Base-by-base conservation (phyloP, 805 yeast species). In the Wickerhamiella hasegawae region DNA sequence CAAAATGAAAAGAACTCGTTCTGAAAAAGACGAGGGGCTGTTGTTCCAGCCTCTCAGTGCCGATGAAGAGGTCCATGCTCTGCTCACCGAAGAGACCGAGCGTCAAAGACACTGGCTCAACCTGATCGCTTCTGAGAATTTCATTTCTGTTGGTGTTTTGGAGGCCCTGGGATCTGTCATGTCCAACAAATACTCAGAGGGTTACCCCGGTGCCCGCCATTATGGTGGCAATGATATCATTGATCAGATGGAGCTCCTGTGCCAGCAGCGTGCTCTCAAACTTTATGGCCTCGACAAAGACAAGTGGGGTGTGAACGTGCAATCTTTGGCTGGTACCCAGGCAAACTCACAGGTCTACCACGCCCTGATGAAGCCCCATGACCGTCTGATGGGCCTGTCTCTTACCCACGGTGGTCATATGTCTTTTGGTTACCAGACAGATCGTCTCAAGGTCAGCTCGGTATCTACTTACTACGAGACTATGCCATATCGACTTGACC, bases 361-460 rank as follows among this genome's bases (percentile, higher is more conserved):
- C 52, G 96, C 97, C 28, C 66, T 90, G 45, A 72, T 90, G 76
- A 80, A 80, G 55, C 94, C 92, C 40, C 94, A 84, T 54, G 98
- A 87, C 50, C 77, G 98, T 63, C 64, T 90, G 48, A 90, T 90
- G 98, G 98, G 98, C 49, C 71, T 90, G 46, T 94, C 85, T 54
- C 67, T 90, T 52, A 97, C 97, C 45, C 97, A 90, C 52, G 98
- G 98, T 52, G 98, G 98, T 49, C 98, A 90, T 59, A 73, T 90
- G 63, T 83, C 95, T 34, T 97, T 90, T 62, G 98, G 98, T 48
- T 90, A 90, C 63, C 96, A 90, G 58, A 90, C 97, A 32, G 85
- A 77, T 52, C 67, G 84, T 48, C 71, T 87, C 60, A 84, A 84
- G 65, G 92, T 90, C 53, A 82, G 95, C 45, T 87, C 83, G 41